Percentiles rank a stretch among this genome's conserved stretches.
phyloP scores from a whole-genome alignment of 2,329 filamentous ascomycete species.

The Pseudogymnoascus sp. region DNA sequence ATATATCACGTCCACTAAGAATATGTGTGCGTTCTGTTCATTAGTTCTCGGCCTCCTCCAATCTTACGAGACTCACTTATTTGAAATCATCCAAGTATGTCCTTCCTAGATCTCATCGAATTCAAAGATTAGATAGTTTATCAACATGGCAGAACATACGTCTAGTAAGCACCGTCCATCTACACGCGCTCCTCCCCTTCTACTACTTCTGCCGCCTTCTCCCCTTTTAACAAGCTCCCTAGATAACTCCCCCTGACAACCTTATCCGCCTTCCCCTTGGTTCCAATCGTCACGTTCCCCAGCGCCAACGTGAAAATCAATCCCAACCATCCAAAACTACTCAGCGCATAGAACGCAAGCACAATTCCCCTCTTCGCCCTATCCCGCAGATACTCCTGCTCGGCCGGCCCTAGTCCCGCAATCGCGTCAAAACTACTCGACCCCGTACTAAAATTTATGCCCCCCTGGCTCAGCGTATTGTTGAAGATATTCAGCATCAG shows the following conservation, averaged over 20 bases:
- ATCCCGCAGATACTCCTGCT: conserved; percentile 33
- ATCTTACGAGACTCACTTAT: neutral
- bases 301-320: conserved; percentile 36
- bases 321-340: conserved; percentile 47
- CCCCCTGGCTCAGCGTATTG: conserved; percentile 33
- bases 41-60: neutral
- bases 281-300: conserved; percentile 44
- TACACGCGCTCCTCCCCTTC: neutral
- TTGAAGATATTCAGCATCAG: conserved; percentile 64
- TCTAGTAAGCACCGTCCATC: neutral
- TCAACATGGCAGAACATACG: neutral
- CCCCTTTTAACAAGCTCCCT: neutral
- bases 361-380: conserved; percentile 49
- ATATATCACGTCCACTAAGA: neutral
- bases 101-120: neutral
- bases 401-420: conserved; percentile 27
- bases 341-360: conserved; percentile 54
- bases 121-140: neutral
- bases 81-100: neutral
- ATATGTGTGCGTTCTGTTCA: neutral
- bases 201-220: neutral
- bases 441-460: conserved; percentile 28
- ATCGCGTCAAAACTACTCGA: conserved; percentile 32
- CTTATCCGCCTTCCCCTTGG: conserved; percentile 21
- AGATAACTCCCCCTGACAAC: neutral